Evolutionary conservation across 306 rosid species (phyloP).

Genomic region (Vigna hirtella): DNA sequence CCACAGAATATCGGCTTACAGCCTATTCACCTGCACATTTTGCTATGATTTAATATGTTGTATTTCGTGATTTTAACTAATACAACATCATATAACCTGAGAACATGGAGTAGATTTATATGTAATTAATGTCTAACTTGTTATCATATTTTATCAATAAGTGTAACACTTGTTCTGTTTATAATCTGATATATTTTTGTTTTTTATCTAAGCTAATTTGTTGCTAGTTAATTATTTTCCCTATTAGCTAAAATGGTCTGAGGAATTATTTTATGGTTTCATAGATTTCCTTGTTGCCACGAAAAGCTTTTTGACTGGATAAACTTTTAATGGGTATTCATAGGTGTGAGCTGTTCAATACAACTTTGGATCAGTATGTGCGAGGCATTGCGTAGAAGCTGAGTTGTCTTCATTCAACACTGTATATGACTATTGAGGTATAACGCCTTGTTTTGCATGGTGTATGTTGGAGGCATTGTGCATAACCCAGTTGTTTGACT

Average conservation of each 20-base stretch:
- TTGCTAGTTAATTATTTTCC: constrained; percentile 30
- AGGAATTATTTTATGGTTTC: background rate
- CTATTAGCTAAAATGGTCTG: constrained; percentile 6
- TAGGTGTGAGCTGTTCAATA: constrained; percentile 90
- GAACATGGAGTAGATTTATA: background rate
- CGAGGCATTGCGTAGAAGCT: constrained; percentile 79
- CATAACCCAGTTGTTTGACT: constrained; percentile 49
- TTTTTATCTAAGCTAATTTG: constrained; percentile 24
- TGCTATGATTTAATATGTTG: too few species aligned
- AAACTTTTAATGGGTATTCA: constrained; percentile 36
- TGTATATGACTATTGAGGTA: constrained; percentile 22
- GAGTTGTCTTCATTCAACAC: constrained; percentile 15
- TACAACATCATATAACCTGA: background rate
- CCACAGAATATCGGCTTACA: too few species aligned
- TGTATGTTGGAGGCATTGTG: constrained; percentile 79
- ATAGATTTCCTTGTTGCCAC: background rate
- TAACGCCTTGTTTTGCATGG: constrained; percentile 19
- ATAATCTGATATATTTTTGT: background rate
- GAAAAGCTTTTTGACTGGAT: background rate
- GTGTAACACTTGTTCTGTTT: background rate
- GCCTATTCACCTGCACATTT: too few species aligned
- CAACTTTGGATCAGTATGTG: constrained; percentile 86
- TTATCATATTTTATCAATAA: background rate
- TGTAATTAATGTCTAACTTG: background rate
- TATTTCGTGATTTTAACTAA: background rate